Evolutionary conservation across 306 rosid genomes (phyloP).

Genomic region (Arachis stenosperma): DNA sequence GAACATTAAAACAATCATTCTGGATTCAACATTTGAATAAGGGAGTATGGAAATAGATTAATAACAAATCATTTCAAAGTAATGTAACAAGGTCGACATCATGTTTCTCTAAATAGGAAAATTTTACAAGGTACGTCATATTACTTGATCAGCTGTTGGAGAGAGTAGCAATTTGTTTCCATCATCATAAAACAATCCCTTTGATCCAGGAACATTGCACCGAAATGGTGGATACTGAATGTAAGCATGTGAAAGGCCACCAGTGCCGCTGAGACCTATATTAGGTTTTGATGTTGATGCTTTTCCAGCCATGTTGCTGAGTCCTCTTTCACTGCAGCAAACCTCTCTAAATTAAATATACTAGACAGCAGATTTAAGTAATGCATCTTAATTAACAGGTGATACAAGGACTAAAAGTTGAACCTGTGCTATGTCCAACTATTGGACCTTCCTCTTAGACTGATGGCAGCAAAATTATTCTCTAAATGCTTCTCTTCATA

Average conservation of each 20-base stretch:
- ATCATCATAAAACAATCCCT: slow-evolving; percentile 87
- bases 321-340: slow-evolving; percentile 39
- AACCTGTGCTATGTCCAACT: slow-evolving; percentile 35
- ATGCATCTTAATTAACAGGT: slow-evolving; percentile 31
- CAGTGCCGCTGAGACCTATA: slow-evolving; percentile 69
- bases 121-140: slow-evolving; percentile 25
- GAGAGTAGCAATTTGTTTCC: slow-evolving; percentile 81
- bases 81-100: slow-evolving; percentile 10
- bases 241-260: slow-evolving; percentile 91
- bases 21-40: slow-evolving; percentile 20
- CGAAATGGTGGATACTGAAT: slow-evolving; percentile 76
- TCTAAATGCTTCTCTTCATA: slow-evolving; percentile 36
- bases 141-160: slow-evolving; percentile 82
- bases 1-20: slow-evolving; percentile 20
- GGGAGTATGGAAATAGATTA: slow-evolving; percentile 6
- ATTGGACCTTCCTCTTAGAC: slow-evolving; percentile 26
- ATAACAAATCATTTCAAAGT: slow-evolving; percentile 10
- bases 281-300: slow-evolving; percentile 82
- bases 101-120: slow-evolving; percentile 29
- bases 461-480: slow-evolving; percentile 39
- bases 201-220: slow-evolving; percentile 67
- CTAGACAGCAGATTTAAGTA: slow-evolving; percentile 34
- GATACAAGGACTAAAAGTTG: slow-evolving; percentile 32
- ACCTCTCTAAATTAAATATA: slow-evolving; percentile 34
- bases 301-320: slow-evolving; percentile 69